Percentiles rank a stretch among this genome's conserved stretches.
These are phyloP conservation scores for Cymbidium sinense DNA, from an alignment of 106 monocot genomes.

Conservation along the genomic window DNA sequence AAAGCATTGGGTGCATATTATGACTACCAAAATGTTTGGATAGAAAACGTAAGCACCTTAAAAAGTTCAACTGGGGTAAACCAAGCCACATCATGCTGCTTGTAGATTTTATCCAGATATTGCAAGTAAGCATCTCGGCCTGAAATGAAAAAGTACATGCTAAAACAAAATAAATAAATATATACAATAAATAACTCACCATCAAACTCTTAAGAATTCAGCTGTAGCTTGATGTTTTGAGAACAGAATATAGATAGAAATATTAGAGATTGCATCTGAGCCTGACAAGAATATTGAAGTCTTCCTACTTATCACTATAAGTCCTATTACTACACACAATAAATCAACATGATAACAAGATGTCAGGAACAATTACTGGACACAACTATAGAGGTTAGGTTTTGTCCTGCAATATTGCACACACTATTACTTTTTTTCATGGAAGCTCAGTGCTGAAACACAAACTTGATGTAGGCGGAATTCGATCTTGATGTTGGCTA, in stretches of 20 bases:
- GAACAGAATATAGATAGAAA: neutral
- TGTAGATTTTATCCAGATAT: conserved; percentile 74
- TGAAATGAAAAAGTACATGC: conserved; percentile 7
- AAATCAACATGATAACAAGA: neutral
- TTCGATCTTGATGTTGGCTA: too few relatives aligned
- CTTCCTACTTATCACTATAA: neutral
- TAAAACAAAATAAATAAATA: neutral
- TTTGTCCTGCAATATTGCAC: neutral
- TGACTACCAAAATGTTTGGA: neutral
- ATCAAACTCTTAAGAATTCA: neutral
- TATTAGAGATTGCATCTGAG: neutral
- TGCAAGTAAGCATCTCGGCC: conserved; percentile 72
- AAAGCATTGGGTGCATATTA: conserved; percentile 1
- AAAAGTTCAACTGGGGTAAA: conserved; percentile 99
- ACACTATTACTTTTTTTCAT: neutral
- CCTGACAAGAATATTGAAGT: neutral
- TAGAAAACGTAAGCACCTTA: conserved; percentile 50
- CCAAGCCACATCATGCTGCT: conserved; percentile 94
- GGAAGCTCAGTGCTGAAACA: too few relatives aligned
- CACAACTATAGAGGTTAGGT: neutral
- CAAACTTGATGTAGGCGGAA: too few relatives aligned
- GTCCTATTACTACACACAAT: neutral
- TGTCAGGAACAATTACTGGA: neutral
- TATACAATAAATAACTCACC: neutral
- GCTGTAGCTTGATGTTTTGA: neutral